phyloP scores from a whole-genome alignment of 2,329 filamentous ascomycete species.

The Fusarium torreyae region DNA sequence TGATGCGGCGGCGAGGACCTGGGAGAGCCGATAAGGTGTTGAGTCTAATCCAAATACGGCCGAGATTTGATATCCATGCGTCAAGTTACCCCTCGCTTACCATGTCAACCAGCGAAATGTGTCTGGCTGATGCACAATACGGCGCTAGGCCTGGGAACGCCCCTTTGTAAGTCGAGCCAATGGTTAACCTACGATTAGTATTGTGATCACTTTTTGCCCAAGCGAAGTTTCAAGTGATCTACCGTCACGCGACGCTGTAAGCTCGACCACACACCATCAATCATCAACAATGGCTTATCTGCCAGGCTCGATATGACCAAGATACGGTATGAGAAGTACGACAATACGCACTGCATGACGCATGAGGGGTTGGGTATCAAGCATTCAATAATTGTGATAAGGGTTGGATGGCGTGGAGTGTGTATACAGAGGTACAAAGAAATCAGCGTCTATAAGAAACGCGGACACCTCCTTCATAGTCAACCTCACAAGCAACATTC shows the following conservation, averaged over 20 bases:
- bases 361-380: background rate
- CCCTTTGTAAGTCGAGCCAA: slow-evolving; percentile 8
- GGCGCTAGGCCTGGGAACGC: background rate
- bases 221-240: background rate
- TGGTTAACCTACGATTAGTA: background rate
- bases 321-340: background rate
- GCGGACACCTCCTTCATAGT: background rate
- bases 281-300: background rate
- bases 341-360: background rate
- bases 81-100: background rate
- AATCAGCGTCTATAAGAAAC: slow-evolving; percentile 12
- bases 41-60: slow-evolving; percentile 10
- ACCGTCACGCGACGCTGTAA: slow-evolving; percentile 9
- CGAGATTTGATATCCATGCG: slow-evolving; percentile 6
- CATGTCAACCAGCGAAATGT: background rate
- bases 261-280: slow-evolving; percentile 13
- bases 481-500: background rate
- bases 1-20: slow-evolving; percentile 12
- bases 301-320: background rate
- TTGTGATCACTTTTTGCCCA: background rate
- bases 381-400: too few species aligned
- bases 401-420: too few species aligned
- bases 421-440: too few species aligned
- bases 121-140: background rate
- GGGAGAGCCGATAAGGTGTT: background rate